These are phyloP conservation scores for Hamigera avellanea DNA, from an alignment of 495 filamentous ascomycete species.

Conservation along the genomic window DNA sequence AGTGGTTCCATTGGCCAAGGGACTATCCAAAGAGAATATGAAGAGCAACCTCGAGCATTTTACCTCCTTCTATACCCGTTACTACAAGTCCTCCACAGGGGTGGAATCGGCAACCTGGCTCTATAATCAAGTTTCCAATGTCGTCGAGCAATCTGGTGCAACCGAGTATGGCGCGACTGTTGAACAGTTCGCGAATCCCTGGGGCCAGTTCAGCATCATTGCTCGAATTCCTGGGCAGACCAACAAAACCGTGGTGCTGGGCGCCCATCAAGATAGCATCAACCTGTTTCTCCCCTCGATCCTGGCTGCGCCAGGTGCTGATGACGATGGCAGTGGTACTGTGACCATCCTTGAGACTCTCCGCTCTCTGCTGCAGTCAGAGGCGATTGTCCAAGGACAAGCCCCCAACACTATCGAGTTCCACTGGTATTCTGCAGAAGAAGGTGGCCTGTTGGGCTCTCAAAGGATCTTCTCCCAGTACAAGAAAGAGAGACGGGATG, in stretches of 20 bases:
- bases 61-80: conserved; percentile 75
- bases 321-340: conserved; percentile 66
- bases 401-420: conserved; percentile 80
- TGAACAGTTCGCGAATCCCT: conserved; percentile 65
- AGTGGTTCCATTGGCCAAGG: conserved; percentile 52
- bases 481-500: conserved; percentile 56
- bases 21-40: conserved; percentile 71
- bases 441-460: conserved; percentile 75
- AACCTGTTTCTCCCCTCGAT: conserved; percentile 82
- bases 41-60: conserved; percentile 63
- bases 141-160: conserved; percentile 60
- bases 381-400: conserved; percentile 39
- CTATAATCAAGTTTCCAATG: conserved; percentile 56
- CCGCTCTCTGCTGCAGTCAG: conserved; percentile 47
- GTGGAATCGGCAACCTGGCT: conserved; percentile 88
- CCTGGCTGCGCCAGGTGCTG: conserved; percentile 63
- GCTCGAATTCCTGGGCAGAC: conserved; percentile 82
- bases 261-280: conserved; percentile 75
- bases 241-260: conserved; percentile 71
- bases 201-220: conserved; percentile 87
- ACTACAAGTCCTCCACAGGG: conserved; percentile 79
- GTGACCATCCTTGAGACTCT: conserved; percentile 69
- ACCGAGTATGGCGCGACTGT: conserved; percentile 55
- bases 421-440: conserved; percentile 91
- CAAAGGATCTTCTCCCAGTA: conserved; percentile 86